Base-by-base conservation (phyloP, 768 basidiomycete genomes). In the Naganishia friedmannii region DNA sequence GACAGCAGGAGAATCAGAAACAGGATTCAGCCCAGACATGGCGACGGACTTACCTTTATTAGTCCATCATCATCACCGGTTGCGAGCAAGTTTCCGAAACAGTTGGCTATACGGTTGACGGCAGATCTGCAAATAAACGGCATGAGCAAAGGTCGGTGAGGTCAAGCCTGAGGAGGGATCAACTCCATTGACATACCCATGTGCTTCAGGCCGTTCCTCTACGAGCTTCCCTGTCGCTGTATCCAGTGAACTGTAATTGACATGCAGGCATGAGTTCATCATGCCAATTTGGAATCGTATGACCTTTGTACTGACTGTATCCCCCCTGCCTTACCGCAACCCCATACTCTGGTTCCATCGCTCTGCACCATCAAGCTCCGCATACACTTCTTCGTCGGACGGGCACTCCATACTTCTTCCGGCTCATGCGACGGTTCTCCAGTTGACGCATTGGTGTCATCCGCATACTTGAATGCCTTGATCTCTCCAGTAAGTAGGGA, bases 41-140 rank as follows among this genome's bases (percentile, higher is more conserved):
- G 15, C 28, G 23, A 7, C 26, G 56, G 32, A 73, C 83, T 63
- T 63, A 91, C 92, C 86, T 95, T 95, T 79, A 97, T 88, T 28
- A 93, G 87, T 39, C 94, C 94, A 66, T 94, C 92, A 77, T 97
- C 94, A 78, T 96, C 94, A 21, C 94, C 94, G 8, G 91, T 92
- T 23, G 87, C 87, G 19, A 95, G 79, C 68, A 92, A 81, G 79
- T 90, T 86, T 5, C 89, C 86, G 73, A 86, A 85, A 53, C 92
- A 81, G 73, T 84, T 84, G 74, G 88, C 88, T 42, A 96, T 86
- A 70, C 93, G 90, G 78, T 95, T 96, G 72, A 97, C 89, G 10
- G 93, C 86, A 29, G 87, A 31, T 19, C 66, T 72, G 66, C 29
- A 39, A 32, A 19, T 32, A 15, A 37, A 29, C 28, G 37, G 37